Evolutionary conservation across 2,329 filamentous ascomycete species (phyloP).

Genomic region (Ilyonectria destructans): DNA sequence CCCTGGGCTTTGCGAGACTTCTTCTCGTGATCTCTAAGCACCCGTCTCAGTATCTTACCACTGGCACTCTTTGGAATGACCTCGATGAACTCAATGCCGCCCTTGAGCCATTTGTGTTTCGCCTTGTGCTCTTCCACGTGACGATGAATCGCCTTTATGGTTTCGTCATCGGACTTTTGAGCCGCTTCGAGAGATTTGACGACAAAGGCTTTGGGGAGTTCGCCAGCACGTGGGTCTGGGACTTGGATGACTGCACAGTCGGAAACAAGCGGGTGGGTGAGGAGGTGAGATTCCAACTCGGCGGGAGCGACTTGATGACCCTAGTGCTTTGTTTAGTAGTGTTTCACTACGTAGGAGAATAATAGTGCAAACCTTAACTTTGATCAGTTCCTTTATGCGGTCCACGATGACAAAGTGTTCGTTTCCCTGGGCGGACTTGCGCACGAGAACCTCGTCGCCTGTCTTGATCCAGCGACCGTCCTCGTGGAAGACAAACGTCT

Average conservation of each 20-base stretch:
- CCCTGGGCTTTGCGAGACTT: conserved; percentile 14
- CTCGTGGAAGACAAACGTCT: conserved; percentile 79
- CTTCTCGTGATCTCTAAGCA: conserved; percentile 79
- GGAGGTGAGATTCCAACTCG: conserved; percentile 82
- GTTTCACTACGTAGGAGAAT: too few species aligned
- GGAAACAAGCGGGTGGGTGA: conserved; percentile 78
- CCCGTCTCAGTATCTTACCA: conserved; percentile 79
- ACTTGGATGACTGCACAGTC: conserved; percentile 84
- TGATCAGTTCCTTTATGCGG: conserved; percentile 79
- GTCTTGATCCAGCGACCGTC: conserved; percentile 85
- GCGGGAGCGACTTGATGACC: conserved; percentile 82
- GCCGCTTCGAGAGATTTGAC: conserved; percentile 63
- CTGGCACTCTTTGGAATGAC: conserved; percentile 80
- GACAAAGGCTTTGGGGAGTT: conserved; percentile 75
- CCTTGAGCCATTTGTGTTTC: conserved; percentile 77
- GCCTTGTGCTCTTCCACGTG: conserved; percentile 78
- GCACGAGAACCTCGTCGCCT: conserved; percentile 85
- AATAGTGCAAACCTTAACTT: conserved; percentile 73
- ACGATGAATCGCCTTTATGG: conserved; percentile 66
- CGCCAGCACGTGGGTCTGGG: conserved; percentile 70
- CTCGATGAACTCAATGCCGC: conserved; percentile 74
- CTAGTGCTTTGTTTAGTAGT: conserved; percentile 6
- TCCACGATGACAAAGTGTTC: conserved; percentile 91
- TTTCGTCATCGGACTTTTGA: conserved; percentile 68
- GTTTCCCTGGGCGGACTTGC: conserved; percentile 73